Evolutionary conservation across 805 yeast species (phyloP), one percentile per base, ranked within the genome.

Genomic region (Candida tallmaniae): DNA sequence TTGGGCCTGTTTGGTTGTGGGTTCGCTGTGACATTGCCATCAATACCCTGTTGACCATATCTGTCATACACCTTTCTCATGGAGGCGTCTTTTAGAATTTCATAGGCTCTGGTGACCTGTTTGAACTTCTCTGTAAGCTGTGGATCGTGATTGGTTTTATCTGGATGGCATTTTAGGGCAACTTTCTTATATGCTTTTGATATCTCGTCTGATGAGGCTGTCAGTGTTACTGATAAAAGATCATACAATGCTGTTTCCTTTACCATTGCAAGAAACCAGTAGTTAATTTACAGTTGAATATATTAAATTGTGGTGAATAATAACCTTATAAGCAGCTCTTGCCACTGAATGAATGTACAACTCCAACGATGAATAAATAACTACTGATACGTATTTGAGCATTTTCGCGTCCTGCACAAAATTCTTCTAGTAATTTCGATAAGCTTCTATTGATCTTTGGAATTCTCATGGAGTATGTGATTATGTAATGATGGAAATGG

Each of bases 101-200:
- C 82, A 52, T 84, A 84, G 0, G 90, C 89, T 30, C 70, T 67
- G 2, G 80, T 74, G 26, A 82, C 66, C 34, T 71, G 74, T 56
- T 78, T 78, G 58, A 82, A 84, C 40, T 57, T 61, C 38, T 67
- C 70, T 4, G 76, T 74, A 24, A 73, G 62, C 19, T 60, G 68
- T 5, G 72, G 73, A 12, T 73, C 56, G 41, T 66, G 73, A 37
- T 64, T 62, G 14, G 75, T 74, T 46, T 76, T 74, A 50, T 81
- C 89, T 1, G 89, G 89, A 50, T 81, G 89, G 49, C 68, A 74
- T 46, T 63, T 63, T 31, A 74, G 49, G 2, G 78, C 74, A 35
- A 54, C 50, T 34, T 53, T 58, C 35, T 60, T 60, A 34, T 62
- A 61, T 0, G 65, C 49, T 17, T 47, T 51, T 8, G 65, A 47